phyloP scores from a whole-genome alignment of 371 early-diverging fungal genomes.

The Rhizopus arrhizus region DNA sequence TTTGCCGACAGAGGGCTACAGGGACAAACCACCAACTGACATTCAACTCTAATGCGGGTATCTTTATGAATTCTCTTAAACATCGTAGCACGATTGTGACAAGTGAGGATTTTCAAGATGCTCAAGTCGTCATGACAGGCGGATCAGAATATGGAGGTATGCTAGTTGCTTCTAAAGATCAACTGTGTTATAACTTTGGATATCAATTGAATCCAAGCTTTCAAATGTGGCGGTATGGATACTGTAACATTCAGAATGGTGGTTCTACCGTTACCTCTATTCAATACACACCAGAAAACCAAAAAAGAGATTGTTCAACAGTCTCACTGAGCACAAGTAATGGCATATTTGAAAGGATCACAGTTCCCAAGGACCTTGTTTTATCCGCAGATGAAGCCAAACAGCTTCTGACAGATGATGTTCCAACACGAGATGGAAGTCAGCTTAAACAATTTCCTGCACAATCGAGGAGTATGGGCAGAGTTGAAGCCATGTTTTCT shows the following conservation, averaged over 20 bases:
- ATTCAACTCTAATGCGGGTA: neutral
- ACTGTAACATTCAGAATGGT: neutral
- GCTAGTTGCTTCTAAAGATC: neutral
- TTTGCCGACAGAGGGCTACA: conserved; percentile 10
- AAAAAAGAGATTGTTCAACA: neutral
- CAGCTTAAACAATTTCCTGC: neutral
- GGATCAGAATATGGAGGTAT: conserved; percentile 14
- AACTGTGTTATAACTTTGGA: conserved; percentile 21
- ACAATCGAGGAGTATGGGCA: neutral
- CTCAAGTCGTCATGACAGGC: neutral
- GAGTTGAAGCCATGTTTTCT: neutral
- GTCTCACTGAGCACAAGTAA: conserved; percentile 7
- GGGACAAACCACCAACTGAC: neutral
- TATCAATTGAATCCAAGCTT: conserved; percentile 37
- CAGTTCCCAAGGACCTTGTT: conserved; percentile 6
- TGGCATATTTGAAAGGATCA: conserved; percentile 5
- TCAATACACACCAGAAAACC: neutral
- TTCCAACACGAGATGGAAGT: neutral
- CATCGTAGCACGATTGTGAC: neutral
- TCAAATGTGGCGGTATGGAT: conserved; percentile 23
- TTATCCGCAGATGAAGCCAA: conserved; percentile 1
- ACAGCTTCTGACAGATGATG: conserved; percentile 2
- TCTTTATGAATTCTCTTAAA: neutral
- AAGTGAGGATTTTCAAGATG: neutral
- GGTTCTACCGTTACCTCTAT: neutral